These are phyloP conservation scores for Rhinocladiella similis DNA, from an alignment of 2,329 filamentous ascomycete species.

Conservation along the genomic window DNA sequence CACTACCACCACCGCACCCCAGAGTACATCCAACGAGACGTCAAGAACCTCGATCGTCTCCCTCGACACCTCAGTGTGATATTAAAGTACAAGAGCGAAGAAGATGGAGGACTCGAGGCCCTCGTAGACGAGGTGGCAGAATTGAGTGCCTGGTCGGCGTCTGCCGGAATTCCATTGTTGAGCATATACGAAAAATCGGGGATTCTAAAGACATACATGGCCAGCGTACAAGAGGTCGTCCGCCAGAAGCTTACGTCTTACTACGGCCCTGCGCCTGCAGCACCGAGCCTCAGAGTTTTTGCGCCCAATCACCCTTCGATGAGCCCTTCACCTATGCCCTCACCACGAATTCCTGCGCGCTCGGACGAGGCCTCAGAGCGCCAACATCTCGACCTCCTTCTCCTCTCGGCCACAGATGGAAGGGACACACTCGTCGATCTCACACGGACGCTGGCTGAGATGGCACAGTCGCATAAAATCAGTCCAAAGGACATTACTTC, in stretches of 20 bases:
- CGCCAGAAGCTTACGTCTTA: conserved; percentile 80
- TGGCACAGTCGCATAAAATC: conserved; percentile 88
- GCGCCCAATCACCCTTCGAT: conserved; percentile 62
- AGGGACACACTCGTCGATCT: conserved; percentile 92
- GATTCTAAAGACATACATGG: conserved; percentile 82
- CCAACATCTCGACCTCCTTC: conserved; percentile 61
- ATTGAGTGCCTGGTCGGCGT: conserved; percentile 88
- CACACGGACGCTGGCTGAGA: conserved; percentile 89
- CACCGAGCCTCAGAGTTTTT: conserved; percentile 71
- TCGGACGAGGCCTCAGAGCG: conserved; percentile 23
- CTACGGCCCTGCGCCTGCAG: conserved; percentile 67
- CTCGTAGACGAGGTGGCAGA: conserved; percentile 90
- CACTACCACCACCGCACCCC: conserved; percentile 96
- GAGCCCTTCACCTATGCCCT: conserved; percentile 12
- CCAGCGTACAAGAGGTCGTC: conserved; percentile 78
- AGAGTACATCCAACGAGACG: conserved; percentile 85
- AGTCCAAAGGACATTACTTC: conserved; percentile 76
- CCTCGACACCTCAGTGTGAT: conserved; percentile 88
- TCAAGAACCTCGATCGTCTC: conserved; percentile 69
- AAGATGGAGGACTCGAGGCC: conserved; percentile 74
- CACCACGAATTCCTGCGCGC: conserved; percentile 17
- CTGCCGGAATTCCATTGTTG: conserved; percentile 80
- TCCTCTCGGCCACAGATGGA: conserved; percentile 86
- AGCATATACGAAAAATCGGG: conserved; percentile 90
- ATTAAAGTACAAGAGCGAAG: conserved; percentile 69